Conservation (phyloP, 1,139 yeast genomes). For the Suhomyces choctaworum region DNA sequence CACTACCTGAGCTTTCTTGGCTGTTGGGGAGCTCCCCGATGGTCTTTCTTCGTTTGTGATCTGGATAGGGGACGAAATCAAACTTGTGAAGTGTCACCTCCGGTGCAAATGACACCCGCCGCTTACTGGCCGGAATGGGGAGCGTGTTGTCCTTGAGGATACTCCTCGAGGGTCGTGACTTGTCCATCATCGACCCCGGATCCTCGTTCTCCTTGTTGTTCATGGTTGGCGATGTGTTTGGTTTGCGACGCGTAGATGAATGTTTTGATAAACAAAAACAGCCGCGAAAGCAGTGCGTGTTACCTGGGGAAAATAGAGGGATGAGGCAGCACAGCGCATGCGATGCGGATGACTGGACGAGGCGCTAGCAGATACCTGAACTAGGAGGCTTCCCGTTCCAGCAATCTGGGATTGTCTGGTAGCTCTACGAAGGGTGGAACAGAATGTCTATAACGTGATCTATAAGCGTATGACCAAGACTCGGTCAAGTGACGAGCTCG, state of each 20-base stretch:
- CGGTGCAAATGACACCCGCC: conserved; percentile 75
- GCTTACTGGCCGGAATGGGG: conserved; percentile 24
- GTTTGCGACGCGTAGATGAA: neutral
- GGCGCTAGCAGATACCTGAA: no score
- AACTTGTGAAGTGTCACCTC: conserved; percentile 73
- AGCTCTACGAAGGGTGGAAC: no score
- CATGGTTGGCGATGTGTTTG: conserved; percentile 6
- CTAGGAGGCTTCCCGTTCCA: no score
- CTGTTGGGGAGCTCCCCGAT: conserved; percentile 14
- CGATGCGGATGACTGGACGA: no score
- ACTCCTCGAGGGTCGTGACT: conserved; percentile 24
- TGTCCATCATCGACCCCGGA: conserved; percentile 12
- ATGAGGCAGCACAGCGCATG: no score
- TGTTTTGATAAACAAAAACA: neutral
- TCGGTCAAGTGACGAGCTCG: conserved; percentile 33
- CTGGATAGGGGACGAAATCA: conserved; percentile 42
- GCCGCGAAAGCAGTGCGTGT: no score
- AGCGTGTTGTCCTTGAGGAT: conserved; percentile 30
- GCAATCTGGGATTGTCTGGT: no score
- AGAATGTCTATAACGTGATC: no score
- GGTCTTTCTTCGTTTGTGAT: conserved; percentile 18
- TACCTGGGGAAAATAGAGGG: no score
- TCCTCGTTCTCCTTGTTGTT: conserved; percentile 12
- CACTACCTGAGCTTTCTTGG: conserved; percentile 17
- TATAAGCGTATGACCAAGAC: no score